phyloP scores from a whole-genome alignment of 139 green algal genomes.

The Micractinium conductrix region DNA sequence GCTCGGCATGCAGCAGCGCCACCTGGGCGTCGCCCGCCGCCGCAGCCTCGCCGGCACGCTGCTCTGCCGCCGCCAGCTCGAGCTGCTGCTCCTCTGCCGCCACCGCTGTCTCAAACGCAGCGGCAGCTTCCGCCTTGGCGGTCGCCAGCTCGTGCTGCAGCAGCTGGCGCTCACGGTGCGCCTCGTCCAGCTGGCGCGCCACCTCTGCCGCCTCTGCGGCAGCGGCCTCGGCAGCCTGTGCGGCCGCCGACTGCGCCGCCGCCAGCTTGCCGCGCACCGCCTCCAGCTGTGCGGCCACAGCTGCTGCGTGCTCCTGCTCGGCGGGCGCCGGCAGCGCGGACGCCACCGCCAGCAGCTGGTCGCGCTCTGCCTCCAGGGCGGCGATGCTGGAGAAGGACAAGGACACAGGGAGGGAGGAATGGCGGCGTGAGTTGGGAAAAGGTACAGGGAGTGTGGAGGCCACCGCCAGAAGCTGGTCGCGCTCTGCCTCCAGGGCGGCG shows the following conservation, averaged over 20 bases:
- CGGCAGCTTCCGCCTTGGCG: neutral
- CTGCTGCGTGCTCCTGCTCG: neutral
- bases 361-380: slow-evolving; percentile 13
- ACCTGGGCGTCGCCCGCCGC: neutral
- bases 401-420: too few relatives aligned
- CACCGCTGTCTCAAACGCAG: neutral
- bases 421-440: too few relatives aligned
- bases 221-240: neutral
- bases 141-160: slow-evolving; percentile 12
- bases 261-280: neutral
- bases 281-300: slow-evolving; percentile 9
- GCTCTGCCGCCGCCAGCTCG: slow-evolving; percentile 2
- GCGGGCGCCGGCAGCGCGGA: neutral
- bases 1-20: neutral
- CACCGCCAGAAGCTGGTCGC: neutral
- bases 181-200: neutral
- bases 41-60: neutral
- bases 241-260: neutral
- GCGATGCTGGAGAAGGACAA: slow-evolving; percentile 16
- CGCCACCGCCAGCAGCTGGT: neutral
- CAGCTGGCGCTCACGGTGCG: too few relatives aligned
- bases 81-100: slow-evolving; percentile 3
- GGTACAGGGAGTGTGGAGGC: neutral
- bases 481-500: slow-evolving; percentile 18
- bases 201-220: slow-evolving; percentile 8